phyloP scores from a whole-genome alignment of 2,329 filamentous ascomycete species.

The Coniochaeta prunicola region DNA sequence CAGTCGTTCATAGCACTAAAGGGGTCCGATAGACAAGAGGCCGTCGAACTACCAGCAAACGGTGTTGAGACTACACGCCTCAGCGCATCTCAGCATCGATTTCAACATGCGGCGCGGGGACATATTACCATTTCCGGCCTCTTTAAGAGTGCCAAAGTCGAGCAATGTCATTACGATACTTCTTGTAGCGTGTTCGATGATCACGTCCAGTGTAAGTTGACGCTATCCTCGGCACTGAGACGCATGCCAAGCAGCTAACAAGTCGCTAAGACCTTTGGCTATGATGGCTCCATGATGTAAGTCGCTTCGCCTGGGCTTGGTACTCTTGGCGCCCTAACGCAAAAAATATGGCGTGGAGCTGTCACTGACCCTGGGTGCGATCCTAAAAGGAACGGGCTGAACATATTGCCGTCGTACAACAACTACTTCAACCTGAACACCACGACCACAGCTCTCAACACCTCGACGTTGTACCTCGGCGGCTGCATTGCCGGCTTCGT shows the following conservation, averaged over 20 bases:
- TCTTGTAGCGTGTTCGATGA: neutral
- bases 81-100: neutral
- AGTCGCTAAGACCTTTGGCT: slow-evolving; percentile 1
- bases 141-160: neutral
- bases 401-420: slow-evolving; percentile 2
- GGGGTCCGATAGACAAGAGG: neutral
- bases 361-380: neutral
- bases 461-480: neutral
- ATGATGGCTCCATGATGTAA: slow-evolving; percentile 4
- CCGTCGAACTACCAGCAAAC: neutral
- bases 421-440: slow-evolving; percentile 3
- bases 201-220: neutral
- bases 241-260: neutral
- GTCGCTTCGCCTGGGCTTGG: neutral
- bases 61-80: neutral
- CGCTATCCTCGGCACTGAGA: neutral
- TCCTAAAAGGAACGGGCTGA: slow-evolving; percentile 2
- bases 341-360: too few relatives aligned
- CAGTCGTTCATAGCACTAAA: neutral
- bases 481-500: slow-evolving; percentile 1
- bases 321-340: neutral
- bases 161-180: neutral
- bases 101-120: neutral
- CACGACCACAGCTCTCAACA: slow-evolving; percentile 1
- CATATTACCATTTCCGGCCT: neutral